Evolutionary conservation across 257 asterid species (phyloP), one percentile per base, ranked within the genome.

Genomic region (Rauvolfia tetraphylla): DNA sequence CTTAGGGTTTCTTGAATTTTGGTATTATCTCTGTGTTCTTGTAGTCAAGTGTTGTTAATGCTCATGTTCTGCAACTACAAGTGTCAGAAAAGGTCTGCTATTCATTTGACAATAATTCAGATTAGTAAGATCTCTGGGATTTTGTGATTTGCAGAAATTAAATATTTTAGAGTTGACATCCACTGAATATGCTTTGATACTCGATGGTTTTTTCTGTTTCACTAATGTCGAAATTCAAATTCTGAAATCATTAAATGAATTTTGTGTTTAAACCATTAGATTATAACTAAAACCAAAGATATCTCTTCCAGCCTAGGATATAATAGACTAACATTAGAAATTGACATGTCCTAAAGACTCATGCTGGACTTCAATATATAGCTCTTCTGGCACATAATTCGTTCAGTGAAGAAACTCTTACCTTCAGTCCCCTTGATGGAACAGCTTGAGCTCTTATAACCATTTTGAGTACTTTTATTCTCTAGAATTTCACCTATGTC

Each of bases 401-500:
- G 14, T 36, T 46, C 2, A 1, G 56, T 49, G 20, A 2, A 11
- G 33, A 23, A 27, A 71, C 7, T 33, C 15, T 79, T 71, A 80
- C 82, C 79, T 74, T 68, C 25, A 76, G 31, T 20, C 73, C 80
- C 54, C 36, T 73, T 14, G 51, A 42, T n/a, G 61, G 59, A 13
- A 13, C 23, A 51, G 74, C 80, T 39, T 49, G 82, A 77, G 76
- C 22, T 44, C n/a, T 66, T 74, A 42, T 59, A 62, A 6, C 48
- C 59, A 42, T 63, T 58, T 39, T 34, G 73, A 51, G 53, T 54
- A 57, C 23, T 5, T 11, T 41, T 8, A 41, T 0, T 5, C 41
- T 31, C 48, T 34, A 4, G 42, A 49, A 44, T 10, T 20, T 25
- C 13, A 14, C 46, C 14, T 18, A 29, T 33, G 53, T 18, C 20